A percentile compares a stretch with the other conserved stretches of the same genome.
Evolutionary conservation across 805 yeast species (phyloP).

Genomic region (Soucietia sequanensis): DNA sequence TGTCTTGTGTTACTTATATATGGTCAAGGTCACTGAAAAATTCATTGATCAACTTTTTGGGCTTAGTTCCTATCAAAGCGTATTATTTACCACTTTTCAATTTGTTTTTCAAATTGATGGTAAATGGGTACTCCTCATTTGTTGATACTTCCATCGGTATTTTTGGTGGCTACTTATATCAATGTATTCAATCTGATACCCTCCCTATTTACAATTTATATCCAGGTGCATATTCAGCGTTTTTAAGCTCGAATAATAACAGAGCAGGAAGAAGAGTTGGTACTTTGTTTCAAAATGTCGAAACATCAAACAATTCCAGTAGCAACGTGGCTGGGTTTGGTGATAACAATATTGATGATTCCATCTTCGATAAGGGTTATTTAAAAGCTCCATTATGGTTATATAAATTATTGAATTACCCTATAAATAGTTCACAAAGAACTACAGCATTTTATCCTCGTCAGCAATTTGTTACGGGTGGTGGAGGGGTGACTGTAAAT

Average conservation of each 20-base stretch:
- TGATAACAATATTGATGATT: conserved; percentile 26
- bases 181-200: conserved; percentile 60
- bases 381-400: conserved; percentile 53
- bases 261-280: conserved; percentile 31
- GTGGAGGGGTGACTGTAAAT: too few relatives aligned
- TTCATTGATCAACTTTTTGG: conserved; percentile 52
- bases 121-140: conserved; percentile 42
- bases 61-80: conserved; percentile 52
- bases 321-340: not conserved
- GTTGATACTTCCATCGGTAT: conserved; percentile 49
- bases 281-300: conserved; percentile 8
- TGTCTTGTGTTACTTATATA: conserved; percentile 56
- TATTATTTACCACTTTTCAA: conserved; percentile 50
- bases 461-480: not conserved
- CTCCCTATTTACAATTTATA: conserved; percentile 39
- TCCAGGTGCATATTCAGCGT: conserved; percentile 26
- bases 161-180: conserved; percentile 56
- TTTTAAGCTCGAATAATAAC: conserved; percentile 4
- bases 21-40: conserved; percentile 62
- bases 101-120: conserved; percentile 31
- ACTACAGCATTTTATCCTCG: conserved; percentile 24
- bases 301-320: not conserved
- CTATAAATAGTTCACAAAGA: conserved; percentile 21
- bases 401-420: conserved; percentile 30
- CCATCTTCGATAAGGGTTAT: conserved; percentile 52